Base-by-base conservation (phyloP, 2,329 filamentous ascomycete species). In the Ophiocordyceps camponoti-leonardi region DNA sequence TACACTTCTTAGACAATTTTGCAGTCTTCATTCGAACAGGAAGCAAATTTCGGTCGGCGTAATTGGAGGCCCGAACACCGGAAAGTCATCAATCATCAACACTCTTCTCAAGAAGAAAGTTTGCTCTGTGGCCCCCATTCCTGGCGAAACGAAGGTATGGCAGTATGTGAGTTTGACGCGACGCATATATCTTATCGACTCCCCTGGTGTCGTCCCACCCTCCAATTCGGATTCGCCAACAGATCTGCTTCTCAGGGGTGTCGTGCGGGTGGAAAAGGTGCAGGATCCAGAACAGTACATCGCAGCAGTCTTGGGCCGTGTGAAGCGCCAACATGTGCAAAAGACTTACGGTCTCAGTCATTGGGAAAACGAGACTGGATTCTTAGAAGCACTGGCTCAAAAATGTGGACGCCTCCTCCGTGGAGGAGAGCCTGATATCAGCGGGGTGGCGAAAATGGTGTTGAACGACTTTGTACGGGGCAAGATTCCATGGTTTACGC, bases 251-350 rank as follows among this genome's bases (percentile, higher is more conserved):
- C 72, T 98, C 11, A 78, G 90, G 51, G 92, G 92, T 52, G 88
- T 94, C 8, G 87, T 94, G 12, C 77, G 92, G 53, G 85, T 96
- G 2, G 92, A 98, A 62, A 95, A 94, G 57, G 90, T 98, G 1
- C 84, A 95, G 53, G 84, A 96, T 56, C 92, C 92, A 0, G 88
- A 93, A 56, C 92, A 98, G 56, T 98, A 98, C 59, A 92, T 98
- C 41, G 77, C 83, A 1, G 85, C 83, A 14, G 77, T 96, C 2
- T 67, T 98, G 45, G 72, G 68, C 43, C 82, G 81, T 48, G 88
- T 92, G 37, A 90, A 94, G 64, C 75, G 76, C 33, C 83, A 84
- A 49, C 90, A 98, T 59, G 75, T 98, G 56, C 86, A 95, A 59
- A 78, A 88, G 52, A 96, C 92, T 1, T 98, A 98, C 53, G 86